Conservation (phyloP, 805 yeast species). For the Pachysolen tannophilus region DNA sequence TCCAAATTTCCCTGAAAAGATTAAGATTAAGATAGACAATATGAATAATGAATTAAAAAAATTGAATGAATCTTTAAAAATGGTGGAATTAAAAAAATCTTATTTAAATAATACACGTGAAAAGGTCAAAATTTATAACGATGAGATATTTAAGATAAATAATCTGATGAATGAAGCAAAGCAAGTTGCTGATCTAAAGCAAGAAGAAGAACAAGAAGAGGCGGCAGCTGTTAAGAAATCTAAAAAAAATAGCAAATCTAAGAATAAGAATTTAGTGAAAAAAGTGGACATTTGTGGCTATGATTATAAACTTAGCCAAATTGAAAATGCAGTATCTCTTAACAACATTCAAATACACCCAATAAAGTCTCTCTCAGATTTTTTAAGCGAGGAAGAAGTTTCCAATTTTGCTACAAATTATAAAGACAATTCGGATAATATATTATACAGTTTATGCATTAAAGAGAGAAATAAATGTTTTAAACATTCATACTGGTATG, state of each 20-base stretch:
- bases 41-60: slow-evolving; percentile 15
- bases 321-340: neutral
- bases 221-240: slow-evolving; percentile 10
- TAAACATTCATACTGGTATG: slow-evolving; percentile 35
- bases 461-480: slow-evolving; percentile 48
- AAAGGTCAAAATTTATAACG: slow-evolving; percentile 16
- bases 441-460: slow-evolving; percentile 31
- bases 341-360: too few relatives aligned
- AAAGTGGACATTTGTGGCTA: slow-evolving; percentile 49
- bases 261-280: slow-evolving; percentile 17
- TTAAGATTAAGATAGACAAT: slow-evolving; percentile 11
- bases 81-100: slow-evolving; percentile 12
- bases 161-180: slow-evolving; percentile 1
- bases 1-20: neutral
- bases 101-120: slow-evolving; percentile 27
- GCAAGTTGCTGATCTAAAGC: slow-evolving; percentile 7
- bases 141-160: slow-evolving; percentile 10
- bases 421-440: slow-evolving; percentile 10
- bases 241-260: slow-evolving; percentile 11
- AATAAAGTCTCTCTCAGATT: neutral
- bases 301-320: slow-evolving; percentile 18
- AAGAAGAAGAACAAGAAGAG: slow-evolving; percentile 10
- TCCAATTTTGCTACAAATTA: slow-evolving; percentile 9
- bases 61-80: slow-evolving; percentile 11
- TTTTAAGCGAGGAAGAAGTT: slow-evolving; percentile 1